phyloP scores from a whole-genome alignment of 345 rosid species.

The Hevea brasiliensis region DNA sequence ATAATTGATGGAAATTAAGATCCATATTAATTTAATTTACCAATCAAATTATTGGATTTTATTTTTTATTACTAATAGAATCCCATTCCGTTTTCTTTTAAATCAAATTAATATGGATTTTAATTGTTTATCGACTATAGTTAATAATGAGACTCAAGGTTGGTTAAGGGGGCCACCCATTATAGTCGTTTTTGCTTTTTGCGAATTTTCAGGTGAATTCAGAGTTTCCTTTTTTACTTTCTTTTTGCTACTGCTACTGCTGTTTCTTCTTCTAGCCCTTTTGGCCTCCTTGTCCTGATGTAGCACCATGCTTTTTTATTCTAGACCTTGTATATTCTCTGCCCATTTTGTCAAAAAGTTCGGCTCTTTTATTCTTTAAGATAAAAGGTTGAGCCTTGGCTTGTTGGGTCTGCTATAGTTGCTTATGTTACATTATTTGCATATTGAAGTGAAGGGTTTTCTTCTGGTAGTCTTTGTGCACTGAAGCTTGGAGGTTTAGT shows the following conservation, averaged over 20 bases:
- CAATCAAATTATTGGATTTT: too few relatives aligned
- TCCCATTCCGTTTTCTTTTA: too few relatives aligned
- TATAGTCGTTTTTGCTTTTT: constrained; percentile 36
- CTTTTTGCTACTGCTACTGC: constrained; percentile 13
- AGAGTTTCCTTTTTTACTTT: constrained; percentile 14
- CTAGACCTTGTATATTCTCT: neutral
- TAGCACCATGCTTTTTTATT: neutral
- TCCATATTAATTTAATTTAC: too few relatives aligned
- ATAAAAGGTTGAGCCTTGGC: constrained; percentile 21
- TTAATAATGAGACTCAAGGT: too few relatives aligned
- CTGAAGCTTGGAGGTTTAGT: constrained; percentile 10
- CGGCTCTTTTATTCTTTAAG: constrained; percentile 18
- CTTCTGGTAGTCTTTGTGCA: constrained; percentile 1
- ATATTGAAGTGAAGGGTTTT: neutral
- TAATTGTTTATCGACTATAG: too few relatives aligned
- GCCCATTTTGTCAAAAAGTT: constrained; percentile 12
- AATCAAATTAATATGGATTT: too few relatives aligned
- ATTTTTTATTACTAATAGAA: too few relatives aligned
- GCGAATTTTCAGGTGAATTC: constrained; percentile 38
- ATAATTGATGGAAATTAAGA: too few relatives aligned
- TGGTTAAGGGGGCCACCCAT: too few relatives aligned
- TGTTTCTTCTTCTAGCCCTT: constrained; percentile 2
- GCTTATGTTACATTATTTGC: constrained; percentile 20
- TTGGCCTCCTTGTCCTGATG: neutral
- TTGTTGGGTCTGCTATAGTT: constrained; percentile 16